phyloP scores from a whole-genome alignment of 805 yeast species.

The Maudiozyma barnettii region DNA sequence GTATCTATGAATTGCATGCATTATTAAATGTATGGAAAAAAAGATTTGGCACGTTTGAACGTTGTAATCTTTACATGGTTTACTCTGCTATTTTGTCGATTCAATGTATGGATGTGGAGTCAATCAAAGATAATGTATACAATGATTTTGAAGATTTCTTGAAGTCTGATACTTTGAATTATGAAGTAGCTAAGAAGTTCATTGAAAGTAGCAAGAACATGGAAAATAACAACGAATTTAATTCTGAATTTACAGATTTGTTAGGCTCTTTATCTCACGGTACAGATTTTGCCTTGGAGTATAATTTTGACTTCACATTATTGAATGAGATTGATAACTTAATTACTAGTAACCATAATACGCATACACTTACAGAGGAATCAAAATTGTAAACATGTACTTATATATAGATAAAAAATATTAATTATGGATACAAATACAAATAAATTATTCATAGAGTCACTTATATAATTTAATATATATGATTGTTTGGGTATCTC shows the following conservation, averaged over 20 bases:
- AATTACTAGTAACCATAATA: conserved; percentile 9
- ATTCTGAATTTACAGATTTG: conserved; percentile 15
- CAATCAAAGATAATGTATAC: conserved; percentile 10
- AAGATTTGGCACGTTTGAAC: conserved; percentile 15
- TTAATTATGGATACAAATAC: neutral
- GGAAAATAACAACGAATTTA: conserved; percentile 11
- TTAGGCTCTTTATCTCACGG: conserved; percentile 24
- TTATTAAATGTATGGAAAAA: conserved; percentile 15
- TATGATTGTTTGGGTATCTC: too few species aligned
- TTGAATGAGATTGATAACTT: conserved; percentile 24
- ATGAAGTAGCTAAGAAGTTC: conserved; percentile 22
- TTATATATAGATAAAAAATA: neutral
- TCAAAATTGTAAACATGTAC: neutral
- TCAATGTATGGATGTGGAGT: conserved; percentile 22
- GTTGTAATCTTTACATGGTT: conserved; percentile 22
- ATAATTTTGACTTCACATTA: conserved; percentile 24
- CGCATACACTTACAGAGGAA: neutral
- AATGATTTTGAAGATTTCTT: conserved; percentile 14
- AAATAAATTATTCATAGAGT: too few species aligned
- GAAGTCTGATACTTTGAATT: conserved; percentile 16
- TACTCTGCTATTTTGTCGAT: conserved; percentile 21
- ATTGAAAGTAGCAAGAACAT: conserved; percentile 11
- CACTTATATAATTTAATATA: too few species aligned
- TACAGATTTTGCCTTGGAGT: conserved; percentile 24
- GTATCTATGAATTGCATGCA: conserved; percentile 18